These are phyloP conservation scores for Byssothecium circinans DNA, from an alignment of 2,329 filamentous ascomycete genomes.

Conservation along the genomic window DNA sequence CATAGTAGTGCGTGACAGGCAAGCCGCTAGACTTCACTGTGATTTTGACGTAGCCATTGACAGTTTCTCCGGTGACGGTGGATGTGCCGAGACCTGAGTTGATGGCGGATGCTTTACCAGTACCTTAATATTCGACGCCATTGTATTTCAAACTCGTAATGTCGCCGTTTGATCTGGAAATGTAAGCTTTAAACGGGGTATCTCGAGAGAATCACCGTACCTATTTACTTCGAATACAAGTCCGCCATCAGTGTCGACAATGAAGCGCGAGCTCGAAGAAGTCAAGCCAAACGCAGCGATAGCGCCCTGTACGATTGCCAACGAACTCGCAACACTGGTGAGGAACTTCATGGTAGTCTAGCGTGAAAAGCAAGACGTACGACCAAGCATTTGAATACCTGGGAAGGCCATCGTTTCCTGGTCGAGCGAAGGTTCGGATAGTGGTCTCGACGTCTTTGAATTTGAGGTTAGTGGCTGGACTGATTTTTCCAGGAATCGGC, in stretches of 20 bases:
- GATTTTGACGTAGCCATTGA: slow-evolving; percentile 27
- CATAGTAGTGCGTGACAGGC: slow-evolving; percentile 25
- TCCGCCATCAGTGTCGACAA: slow-evolving; percentile 25
- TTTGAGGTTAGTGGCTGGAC: not conserved
- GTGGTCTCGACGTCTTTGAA: not conserved
- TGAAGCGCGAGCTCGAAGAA: slow-evolving; percentile 18
- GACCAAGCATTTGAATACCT: not conserved
- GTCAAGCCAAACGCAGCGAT: slow-evolving; percentile 22
- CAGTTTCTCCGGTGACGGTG: slow-evolving; percentile 23
- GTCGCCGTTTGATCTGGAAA: slow-evolving; percentile 21
- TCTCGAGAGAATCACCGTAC: slow-evolving; percentile 4
- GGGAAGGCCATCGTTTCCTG: not conserved
- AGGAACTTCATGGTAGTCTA: slow-evolving; percentile 8
- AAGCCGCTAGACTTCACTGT: slow-evolving; percentile 16
- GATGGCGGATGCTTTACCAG: slow-evolving; percentile 21
- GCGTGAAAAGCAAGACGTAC: not conserved
- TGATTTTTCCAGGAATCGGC: not conserved
- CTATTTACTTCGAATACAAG: slow-evolving; percentile 23
- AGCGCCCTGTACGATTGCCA: slow-evolving; percentile 11
- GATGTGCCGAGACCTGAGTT: slow-evolving; percentile 26
- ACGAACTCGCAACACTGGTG: not conserved
- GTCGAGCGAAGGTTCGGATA: not conserved
- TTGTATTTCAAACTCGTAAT: slow-evolving; percentile 26
- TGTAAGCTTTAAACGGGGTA: not conserved
- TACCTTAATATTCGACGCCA: slow-evolving; percentile 25